These are phyloP conservation scores for Beauveria scarabaeidicola DNA, from an alignment of 2,329 filamentous ascomycete species.

Conservation along the genomic window DNA sequence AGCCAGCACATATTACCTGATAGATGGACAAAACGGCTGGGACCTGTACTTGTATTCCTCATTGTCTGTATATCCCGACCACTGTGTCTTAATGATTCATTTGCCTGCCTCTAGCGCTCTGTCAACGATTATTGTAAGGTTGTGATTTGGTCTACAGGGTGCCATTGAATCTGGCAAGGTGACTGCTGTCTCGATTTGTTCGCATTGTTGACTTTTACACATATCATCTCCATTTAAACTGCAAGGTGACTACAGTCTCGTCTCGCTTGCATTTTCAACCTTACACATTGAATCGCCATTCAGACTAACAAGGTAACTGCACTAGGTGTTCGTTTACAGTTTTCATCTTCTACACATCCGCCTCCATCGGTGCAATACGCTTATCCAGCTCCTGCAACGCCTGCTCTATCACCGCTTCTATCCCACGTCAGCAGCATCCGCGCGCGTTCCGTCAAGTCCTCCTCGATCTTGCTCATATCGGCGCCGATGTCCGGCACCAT, in stretches of 20 bases:
- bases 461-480: not conserved
- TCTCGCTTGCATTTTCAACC: no score
- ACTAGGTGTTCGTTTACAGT: no score
- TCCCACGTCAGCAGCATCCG: not conserved
- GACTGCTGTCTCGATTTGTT: not conserved
- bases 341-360: not conserved
- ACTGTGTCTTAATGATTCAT: constrained; percentile 24
- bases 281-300: no score
- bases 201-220: not conserved
- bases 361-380: not conserved
- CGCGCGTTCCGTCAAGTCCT: not conserved
- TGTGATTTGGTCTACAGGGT: not conserved
- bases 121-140: not conserved
- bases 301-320: no score
- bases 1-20: constrained; percentile 20
- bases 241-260: no score
- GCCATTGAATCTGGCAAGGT: not conserved
- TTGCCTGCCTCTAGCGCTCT: constrained; percentile 8
- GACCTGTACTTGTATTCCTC: constrained; percentile 35
- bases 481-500: not conserved
- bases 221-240: no score
- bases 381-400: not conserved
- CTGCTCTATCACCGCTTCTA: not conserved
- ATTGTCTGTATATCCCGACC: constrained; percentile 29
- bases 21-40: constrained; percentile 27